Percentiles rank a stretch among this genome's conserved stretches.
Conservation (phyloP, 306 rosid species). For the Dryas octopetala region DNA sequence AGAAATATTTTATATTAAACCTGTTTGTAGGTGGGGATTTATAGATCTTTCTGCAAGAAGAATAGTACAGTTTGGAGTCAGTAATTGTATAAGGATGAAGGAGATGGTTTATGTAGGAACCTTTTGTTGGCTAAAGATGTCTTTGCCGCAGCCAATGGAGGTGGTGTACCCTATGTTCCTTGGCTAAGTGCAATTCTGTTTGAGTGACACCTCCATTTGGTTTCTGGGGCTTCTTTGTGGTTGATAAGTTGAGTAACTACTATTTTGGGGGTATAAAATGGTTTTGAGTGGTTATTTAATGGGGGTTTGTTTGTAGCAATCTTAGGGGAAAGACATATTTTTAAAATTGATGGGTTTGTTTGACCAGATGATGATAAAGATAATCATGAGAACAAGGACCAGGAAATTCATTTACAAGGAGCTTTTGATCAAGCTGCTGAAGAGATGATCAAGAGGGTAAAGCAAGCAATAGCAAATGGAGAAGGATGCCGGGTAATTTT, state of each 20-base stretch:
- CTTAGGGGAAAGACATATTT: not conserved
- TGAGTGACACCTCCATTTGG: no score
- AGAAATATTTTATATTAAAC: not conserved
- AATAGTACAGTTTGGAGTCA: not conserved
- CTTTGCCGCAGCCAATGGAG: not conserved
- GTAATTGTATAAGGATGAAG: not conserved
- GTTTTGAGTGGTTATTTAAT: not conserved
- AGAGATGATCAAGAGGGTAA: conserved; percentile 69
- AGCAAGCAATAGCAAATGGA: conserved; percentile 56
- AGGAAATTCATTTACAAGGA: conserved; percentile 46
- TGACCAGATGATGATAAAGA: conserved; percentile 57
- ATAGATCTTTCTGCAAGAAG: not conserved
- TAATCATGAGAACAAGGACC: conserved; percentile 54
- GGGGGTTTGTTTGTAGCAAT: not conserved
- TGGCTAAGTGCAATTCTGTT: no score
- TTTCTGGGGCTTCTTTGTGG: not conserved
- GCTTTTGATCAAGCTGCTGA: conserved; percentile 68
- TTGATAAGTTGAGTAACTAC: not conserved
- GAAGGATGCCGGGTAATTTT: conserved; percentile 90
- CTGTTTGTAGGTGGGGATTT: not conserved
- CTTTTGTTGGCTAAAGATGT: not conserved
- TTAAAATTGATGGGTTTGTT: not conserved
- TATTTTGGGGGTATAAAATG: not conserved
- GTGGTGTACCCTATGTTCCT: no score
- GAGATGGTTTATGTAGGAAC: not conserved